These are phyloP conservation scores for Rubia tinctorum DNA, from an alignment of 305 asterid species.

Conservation along the genomic window DNA sequence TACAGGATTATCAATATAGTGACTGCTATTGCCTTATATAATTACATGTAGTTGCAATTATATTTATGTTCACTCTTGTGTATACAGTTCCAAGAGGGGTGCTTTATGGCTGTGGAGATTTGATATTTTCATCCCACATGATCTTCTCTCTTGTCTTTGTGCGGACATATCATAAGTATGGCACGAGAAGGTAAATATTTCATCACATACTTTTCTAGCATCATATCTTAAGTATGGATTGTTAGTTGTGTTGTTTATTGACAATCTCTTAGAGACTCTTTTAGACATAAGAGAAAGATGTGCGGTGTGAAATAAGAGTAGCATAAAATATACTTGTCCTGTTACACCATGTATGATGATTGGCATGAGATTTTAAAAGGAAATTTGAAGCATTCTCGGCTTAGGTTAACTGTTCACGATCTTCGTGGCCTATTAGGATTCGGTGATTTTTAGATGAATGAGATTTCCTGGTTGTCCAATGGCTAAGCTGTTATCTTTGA, in stretches of 20 bases:
- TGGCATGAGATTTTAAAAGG: neutral
- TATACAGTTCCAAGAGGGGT: constrained; percentile 84
- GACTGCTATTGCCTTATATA: neutral
- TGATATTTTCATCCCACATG: constrained; percentile 99
- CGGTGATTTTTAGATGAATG: neutral
- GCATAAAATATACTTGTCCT: neutral
- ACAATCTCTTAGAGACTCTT: neutral
- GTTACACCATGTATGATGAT: neutral
- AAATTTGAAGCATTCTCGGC: neutral
- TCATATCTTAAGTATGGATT: neutral
- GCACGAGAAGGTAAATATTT: constrained; percentile 48
- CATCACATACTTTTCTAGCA: neutral
- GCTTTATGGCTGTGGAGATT: constrained; percentile 96
- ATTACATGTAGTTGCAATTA: neutral
- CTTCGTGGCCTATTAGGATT: neutral
- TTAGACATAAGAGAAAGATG: neutral
- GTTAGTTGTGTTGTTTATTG: neutral
- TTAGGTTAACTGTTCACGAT: neutral
- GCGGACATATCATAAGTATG: constrained; percentile 83
- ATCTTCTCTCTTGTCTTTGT: constrained; percentile 93
- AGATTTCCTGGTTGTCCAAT: neutral
- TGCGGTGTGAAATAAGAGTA: neutral
- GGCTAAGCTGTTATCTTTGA: neutral
- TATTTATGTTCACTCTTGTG: constrained; percentile 17
- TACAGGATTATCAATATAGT: constrained; percentile 12